Evolutionary conservation across 225 moss, liverwort and hornwort genomes (phyloP).

Genomic region (Thuidium tamariscinum): DNA sequence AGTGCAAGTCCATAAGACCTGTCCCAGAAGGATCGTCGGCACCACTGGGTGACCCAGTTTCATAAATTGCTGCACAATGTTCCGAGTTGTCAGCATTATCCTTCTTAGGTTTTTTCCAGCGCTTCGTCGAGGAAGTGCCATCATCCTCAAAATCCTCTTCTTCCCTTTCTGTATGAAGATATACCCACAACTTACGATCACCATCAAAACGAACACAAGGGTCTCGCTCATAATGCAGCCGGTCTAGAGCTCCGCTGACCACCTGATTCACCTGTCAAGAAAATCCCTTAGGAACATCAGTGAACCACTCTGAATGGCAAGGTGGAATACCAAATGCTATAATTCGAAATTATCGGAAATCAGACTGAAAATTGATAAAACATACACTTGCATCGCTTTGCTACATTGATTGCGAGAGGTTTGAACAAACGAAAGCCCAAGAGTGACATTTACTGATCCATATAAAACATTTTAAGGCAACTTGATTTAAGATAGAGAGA

Average conservation of each 20-base stretch:
- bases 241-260: conserved; percentile 84
- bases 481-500: neutral
- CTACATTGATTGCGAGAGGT: neutral
- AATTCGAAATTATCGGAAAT: neutral
- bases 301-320: neutral
- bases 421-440: neutral
- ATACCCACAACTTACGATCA: conserved; percentile 76
- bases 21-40: conserved; percentile 50
- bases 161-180: conserved; percentile 69
- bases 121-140: conserved; percentile 68
- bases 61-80: conserved; percentile 47
- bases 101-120: conserved; percentile 83
- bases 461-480: neutral
- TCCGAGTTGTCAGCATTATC: conserved; percentile 58
- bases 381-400: neutral
- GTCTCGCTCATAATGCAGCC: conserved; percentile 77
- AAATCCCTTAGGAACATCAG: neutral
- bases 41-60: conserved; percentile 63
- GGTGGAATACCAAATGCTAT: neutral
- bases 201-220: conserved; percentile 86
- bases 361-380: neutral
- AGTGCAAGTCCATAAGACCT: conserved; percentile 54
- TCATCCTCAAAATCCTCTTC: conserved; percentile 87
- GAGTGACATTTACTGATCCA: neutral
- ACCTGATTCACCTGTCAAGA: conserved; percentile 58